phyloP scores from a whole-genome alignment of 75 land plant genomes.

The Cryptomeria japonica region DNA sequence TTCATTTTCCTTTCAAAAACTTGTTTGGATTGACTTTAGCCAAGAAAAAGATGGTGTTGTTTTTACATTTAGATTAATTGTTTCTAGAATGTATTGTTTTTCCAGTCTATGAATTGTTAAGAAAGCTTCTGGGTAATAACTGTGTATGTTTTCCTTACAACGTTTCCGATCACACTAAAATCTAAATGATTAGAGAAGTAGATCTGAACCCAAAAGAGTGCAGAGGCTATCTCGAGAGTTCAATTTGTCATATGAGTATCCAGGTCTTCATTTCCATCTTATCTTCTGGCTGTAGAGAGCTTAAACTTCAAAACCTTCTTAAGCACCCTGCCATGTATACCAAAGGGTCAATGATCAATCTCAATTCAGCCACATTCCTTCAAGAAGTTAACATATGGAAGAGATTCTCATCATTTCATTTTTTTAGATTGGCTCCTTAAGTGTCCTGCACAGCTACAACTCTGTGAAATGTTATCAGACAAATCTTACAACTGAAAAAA shows the following conservation, averaged over 20 bases:
- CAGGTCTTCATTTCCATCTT: neutral
- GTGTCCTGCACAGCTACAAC: neutral
- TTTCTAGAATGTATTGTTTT: no score
- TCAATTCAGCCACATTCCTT: neutral
- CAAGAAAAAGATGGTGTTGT: no score
- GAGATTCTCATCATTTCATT: neutral
- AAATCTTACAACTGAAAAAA: neutral
- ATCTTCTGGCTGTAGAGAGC: neutral
- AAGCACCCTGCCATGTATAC: neutral
- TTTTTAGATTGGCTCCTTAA: neutral
- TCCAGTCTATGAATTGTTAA: no score
- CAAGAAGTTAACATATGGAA: neutral
- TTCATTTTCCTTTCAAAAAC: no score
- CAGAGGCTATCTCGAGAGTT: neutral
- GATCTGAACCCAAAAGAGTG: neutral
- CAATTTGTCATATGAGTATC: neutral
- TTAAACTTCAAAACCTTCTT: neutral
- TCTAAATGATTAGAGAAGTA: no score
- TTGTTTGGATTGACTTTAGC: no score
- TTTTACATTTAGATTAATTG: no score
- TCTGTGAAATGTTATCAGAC: neutral
- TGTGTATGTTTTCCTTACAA: no score
- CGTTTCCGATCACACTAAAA: no score
- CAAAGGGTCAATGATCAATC: neutral
- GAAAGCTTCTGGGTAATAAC: no score